Base-by-base conservation (phyloP, 1,284 basidiomycete genomes). In the Dichomitus squalens region DNA sequence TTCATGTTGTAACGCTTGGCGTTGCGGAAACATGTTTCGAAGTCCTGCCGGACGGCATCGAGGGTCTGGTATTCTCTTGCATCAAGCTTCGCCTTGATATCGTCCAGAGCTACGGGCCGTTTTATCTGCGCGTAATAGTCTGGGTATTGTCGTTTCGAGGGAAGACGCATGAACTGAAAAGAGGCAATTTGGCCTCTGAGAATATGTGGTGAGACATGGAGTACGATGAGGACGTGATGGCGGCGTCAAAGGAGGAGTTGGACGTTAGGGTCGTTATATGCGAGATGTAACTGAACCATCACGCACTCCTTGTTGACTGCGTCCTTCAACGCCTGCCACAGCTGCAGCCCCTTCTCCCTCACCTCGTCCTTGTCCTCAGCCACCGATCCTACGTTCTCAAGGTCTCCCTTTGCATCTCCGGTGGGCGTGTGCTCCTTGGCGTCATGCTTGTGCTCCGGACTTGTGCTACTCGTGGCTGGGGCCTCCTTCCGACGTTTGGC, bases 1-100 rank as follows among this genome's bases (percentile, higher is more conserved):
- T 89, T 88, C 72, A 87, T 80, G 72, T 98, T 98, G 75, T 95
- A 98, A 64, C 82, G 78, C 76, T 93, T 93, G 20, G 95, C 95
- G 71, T 98, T 98, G 67, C 81, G 83, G 73, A 95, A 96, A 73
- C 94, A 93, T 35, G 88, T 79, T 65, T 95, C 92, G 49, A 95
- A 86, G 68, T 96, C 95, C 50, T 82, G 79, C 66, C 84, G 88
- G 68, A 95, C 87, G 29, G 84, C 85, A 48, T 90, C 83, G 39
- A 93, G 78, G 7, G 85, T 80, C 14, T 78, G 67, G 70, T 96
- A 98, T 34, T 69, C 70, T 55, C 81, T 76, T 44, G 77, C 75
- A 49, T 92, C 84, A 50, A 96, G 82, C 67, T 87, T 83, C 64
- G 81, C 83, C 80, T 91, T 92, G 74, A 98, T 93, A 64, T 96